Base-by-base conservation (phyloP, 2,329 filamentous ascomycete species). In the Fusarium cyanostomum region DNA sequence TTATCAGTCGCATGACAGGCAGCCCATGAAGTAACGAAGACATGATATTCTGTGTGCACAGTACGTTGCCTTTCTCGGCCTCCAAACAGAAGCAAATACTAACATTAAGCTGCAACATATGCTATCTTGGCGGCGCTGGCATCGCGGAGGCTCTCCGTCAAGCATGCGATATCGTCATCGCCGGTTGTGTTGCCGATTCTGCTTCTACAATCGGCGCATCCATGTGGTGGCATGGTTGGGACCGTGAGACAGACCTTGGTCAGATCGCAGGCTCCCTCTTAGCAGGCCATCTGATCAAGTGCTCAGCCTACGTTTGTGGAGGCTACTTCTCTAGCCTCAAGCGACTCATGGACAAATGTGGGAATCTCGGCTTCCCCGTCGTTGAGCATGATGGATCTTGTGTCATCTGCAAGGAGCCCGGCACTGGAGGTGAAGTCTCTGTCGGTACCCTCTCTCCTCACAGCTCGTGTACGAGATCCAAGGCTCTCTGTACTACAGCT, bases 201-300 rank as follows among this genome's bases (percentile, higher is more conserved):
- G 78, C 76, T 3, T 80, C 81, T 0, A 82, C 84, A 0, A 84
- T 86, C 44, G 83, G 80, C 0, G 81, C 81, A 0, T 82, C 83
- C 0, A 80, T 79, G 72, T 86, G 77, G 71, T 86, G 83, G 82
- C 77, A 85, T 57, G 70, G 75, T 3, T 86, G 83, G 84, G 56
- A 64, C 2, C 75, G 79, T 13, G 77, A 72, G 49, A 64, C 61
- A 0, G 75, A 81, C 37, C 82, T 79, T 35, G 78, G 85, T 58
- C 62, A 72, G 31, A 75, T 86, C 10, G 83, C 82, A 1, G 79
- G 79, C 1, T 73, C 80, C 1, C 69, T 85, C 1, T 72, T 85
- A 24, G 80, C 80, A 1, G 82, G 81, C 1, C 81, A 84, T 67
- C 61, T 84, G 16, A 83, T 84, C 48, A 82, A 85, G 66, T 84